Percentiles rank a stretch among this genome's conserved stretches.
These are phyloP conservation scores for Globisporangium radiosum DNA, from an alignment of 352 stramenopile genomes.

Conservation along the genomic window DNA sequence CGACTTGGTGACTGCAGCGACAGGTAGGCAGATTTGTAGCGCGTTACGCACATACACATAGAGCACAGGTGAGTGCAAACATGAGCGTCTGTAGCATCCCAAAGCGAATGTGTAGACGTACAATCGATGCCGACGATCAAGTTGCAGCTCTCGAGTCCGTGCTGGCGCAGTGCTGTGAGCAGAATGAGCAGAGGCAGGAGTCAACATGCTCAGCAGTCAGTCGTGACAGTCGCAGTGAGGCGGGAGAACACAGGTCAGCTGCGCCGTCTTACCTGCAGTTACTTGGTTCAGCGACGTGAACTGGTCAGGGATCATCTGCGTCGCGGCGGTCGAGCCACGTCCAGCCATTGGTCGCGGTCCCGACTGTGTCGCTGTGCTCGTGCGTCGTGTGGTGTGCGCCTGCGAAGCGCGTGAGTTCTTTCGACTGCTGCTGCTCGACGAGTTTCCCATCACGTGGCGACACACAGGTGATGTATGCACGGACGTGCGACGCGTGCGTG, in stretches of 20 bases:
- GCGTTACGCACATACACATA: background rate
- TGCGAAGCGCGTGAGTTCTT: background rate
- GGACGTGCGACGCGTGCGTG: background rate
- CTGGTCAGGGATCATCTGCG: constrained; percentile 61
- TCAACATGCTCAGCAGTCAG: background rate
- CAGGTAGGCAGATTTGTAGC: background rate
- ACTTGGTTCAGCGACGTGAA: constrained; percentile 66
- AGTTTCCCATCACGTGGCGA: constrained; percentile 25
- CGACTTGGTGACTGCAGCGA: constrained; percentile 80
- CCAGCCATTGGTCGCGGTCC: constrained; percentile 16
- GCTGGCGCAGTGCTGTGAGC: constrained; percentile 44
- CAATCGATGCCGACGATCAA: constrained; percentile 84
- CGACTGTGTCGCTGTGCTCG: constrained; percentile 24
- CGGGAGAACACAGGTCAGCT: background rate
- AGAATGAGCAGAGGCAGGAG: background rate
- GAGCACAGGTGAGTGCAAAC: background rate
- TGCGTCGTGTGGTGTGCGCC: background rate
- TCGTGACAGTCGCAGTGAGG: background rate
- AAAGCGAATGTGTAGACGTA: constrained; percentile 21
- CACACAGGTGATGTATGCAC: background rate
- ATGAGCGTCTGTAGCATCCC: background rate
- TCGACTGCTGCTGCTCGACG: constrained; percentile 14
- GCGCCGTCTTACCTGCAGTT: constrained; percentile 25
- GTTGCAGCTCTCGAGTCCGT: constrained; percentile 82
- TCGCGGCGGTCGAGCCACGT: constrained; percentile 8